phyloP scores from a whole-genome alignment of 805 yeast genomes.

The Metschnikowia hibisci region DNA sequence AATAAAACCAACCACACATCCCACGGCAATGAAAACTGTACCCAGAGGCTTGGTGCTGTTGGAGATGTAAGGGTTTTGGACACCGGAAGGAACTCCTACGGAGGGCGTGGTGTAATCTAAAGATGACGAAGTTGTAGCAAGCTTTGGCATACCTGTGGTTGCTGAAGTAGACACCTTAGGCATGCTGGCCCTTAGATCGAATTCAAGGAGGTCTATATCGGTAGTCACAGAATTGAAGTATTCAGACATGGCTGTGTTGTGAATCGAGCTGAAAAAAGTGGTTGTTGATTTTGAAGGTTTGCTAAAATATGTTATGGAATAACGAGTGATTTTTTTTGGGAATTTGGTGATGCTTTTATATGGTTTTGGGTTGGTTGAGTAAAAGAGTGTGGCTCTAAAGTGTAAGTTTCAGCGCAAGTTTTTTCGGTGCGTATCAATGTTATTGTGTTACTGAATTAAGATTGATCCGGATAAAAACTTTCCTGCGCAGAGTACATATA shows the following conservation, averaged over 20 bases:
- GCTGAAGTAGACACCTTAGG: conserved; percentile 5
- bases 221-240: neutral
- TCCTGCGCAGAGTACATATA: neutral
- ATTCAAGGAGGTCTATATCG: neutral
- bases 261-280: neutral
- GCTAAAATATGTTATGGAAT: neutral
- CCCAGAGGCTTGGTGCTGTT: conserved; percentile 57
- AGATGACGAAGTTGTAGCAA: conserved; percentile 12
- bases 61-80: conserved; percentile 61
- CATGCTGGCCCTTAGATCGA: neutral
- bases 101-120: conserved; percentile 42
- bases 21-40: conserved; percentile 80
- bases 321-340: neutral
- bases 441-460: conserved; percentile 3
- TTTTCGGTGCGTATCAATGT: conserved; percentile 3
- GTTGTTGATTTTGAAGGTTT: neutral
- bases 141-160: conserved; percentile 14
- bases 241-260: no score
- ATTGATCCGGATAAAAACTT: neutral
- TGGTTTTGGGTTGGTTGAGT: neutral
- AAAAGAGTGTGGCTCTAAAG: neutral
- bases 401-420: neutral
- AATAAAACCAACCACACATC: conserved; percentile 60
- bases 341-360: neutral
- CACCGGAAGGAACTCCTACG: conserved; percentile 54